Base-by-base conservation (phyloP, 2,329 filamentous ascomycete genomes). In the Penicillium sp. region DNA sequence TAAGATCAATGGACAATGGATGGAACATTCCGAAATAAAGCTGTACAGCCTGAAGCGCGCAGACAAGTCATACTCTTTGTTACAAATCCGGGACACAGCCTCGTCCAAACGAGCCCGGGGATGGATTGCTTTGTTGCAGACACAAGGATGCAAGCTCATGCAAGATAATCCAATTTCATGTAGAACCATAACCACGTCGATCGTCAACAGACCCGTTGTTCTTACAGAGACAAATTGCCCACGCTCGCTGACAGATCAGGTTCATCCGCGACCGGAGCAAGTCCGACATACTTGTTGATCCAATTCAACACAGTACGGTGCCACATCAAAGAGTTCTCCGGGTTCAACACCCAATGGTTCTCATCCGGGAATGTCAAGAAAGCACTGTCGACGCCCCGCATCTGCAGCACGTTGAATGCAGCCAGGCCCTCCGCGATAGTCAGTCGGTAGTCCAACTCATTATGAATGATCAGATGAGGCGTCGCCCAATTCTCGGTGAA, bases 311-410 rank as follows among this genome's bases (percentile, higher is more conserved):
- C 92, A 59, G 92, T 90, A 57, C 85, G 85, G 71, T 98, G 92
- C 95, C 95, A 98, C 20, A 96, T 83, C 17, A 97, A 79, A 3
- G 88, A 90, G 75, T 98, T 98, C 77, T 97, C 94, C 0, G 90
- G 91, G 73, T 96, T 96, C 55, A 96, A 72, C 4, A 97, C 92
- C 91, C 91, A 90, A 68, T 90, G 88, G 53, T 88, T 86, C 75
- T 92, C 89, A 70, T 91, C 92, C 0, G 91, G 90, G 72, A 96
- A 96, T 20, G 87, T 88, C 65, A 96, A 71, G 64, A 96, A 86
- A 65, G 89, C 87, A 74, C 90, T 95, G 20, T 90, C 88, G 1
- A 96, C 83, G 0, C 87, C 87, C 54, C 84, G 84, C 25, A 86
- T 85, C 77, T 96, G 92, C 34, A 96, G 79, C 7, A 92, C 88